phyloP scores from a whole-genome alignment of 345 rosid genomes.

The Arabidopsis suecica region DNA sequence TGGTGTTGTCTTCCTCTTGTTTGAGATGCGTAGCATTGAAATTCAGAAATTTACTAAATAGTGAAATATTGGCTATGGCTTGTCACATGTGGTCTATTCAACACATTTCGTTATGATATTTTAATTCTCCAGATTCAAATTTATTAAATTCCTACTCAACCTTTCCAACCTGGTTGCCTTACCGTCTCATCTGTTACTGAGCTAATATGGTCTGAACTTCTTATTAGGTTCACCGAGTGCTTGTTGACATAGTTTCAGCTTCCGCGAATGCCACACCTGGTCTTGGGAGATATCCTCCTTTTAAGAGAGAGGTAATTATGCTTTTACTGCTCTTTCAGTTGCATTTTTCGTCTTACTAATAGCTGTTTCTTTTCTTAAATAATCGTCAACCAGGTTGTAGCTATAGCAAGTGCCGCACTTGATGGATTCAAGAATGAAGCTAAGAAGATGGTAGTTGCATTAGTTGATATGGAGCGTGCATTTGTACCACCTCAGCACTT shows the following conservation, averaged over 20 bases:
- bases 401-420: slow-evolving; percentile 75
- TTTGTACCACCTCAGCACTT: slow-evolving; percentile 91
- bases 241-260: slow-evolving; percentile 76
- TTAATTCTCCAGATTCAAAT: slow-evolving; percentile 8
- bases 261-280: slow-evolving; percentile 82
- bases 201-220: slow-evolving; percentile 22
- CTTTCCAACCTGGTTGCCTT: slow-evolving; percentile 7
- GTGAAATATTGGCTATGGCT: slow-evolving; percentile 18
- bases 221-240: slow-evolving; percentile 74
- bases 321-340: slow-evolving; percentile 9
- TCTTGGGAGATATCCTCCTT: slow-evolving; percentile 86
- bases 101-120: background rate
- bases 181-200: slow-evolving; percentile 9
- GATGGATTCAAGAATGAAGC: slow-evolving; percentile 83
- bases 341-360: background rate
- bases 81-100: slow-evolving; percentile 29
- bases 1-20: slow-evolving; percentile 18
- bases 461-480: slow-evolving; percentile 87
- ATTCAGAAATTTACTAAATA: slow-evolving; percentile 17
- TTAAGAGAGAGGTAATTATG: slow-evolving; percentile 79
- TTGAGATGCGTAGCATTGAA: slow-evolving; percentile 18
- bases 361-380: slow-evolving; percentile 4
- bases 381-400: slow-evolving; percentile 56
- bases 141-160: slow-evolving; percentile 3
- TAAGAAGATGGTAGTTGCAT: slow-evolving; percentile 77